These are phyloP conservation scores for Metschnikowia dekortorum DNA, from an alignment of 805 yeast species.

Conservation along the genomic window DNA sequence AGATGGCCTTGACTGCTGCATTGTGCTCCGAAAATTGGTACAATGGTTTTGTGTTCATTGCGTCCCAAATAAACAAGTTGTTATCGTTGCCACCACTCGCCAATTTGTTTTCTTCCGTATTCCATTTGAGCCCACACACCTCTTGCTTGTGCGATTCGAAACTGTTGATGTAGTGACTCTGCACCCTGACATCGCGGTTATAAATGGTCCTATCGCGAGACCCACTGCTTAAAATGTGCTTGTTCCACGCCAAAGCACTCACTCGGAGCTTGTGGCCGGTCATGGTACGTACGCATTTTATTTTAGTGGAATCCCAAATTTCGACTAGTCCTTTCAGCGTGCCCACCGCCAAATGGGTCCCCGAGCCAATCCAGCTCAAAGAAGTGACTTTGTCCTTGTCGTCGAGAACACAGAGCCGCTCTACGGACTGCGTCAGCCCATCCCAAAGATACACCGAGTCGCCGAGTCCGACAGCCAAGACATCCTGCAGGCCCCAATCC, in stretches of 20 bases:
- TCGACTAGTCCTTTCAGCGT: slow-evolving; percentile 83
- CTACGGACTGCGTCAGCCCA: slow-evolving; percentile 78
- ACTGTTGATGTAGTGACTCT: slow-evolving; percentile 72
- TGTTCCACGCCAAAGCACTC: slow-evolving; percentile 90
- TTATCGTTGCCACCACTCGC: slow-evolving; percentile 98
- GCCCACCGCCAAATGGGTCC: slow-evolving; percentile 92
- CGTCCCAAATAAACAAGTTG: slow-evolving; percentile 83
- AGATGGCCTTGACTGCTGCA: slow-evolving; percentile 94
- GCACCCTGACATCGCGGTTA: slow-evolving; percentile 87
- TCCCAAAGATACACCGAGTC: slow-evolving; percentile 88
- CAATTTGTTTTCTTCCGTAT: slow-evolving; percentile 79
- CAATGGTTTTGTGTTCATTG: slow-evolving; percentile 61
- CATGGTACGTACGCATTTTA: slow-evolving; percentile 83
- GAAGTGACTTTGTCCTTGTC: slow-evolving; percentile 72
- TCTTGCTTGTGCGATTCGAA: slow-evolving; percentile 83
- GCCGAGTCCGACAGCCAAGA: slow-evolving; percentile 86
- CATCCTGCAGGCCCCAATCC: slow-evolving; percentile 92
- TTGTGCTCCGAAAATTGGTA: slow-evolving; percentile 75
- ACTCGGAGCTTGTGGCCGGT: slow-evolving; percentile 86
- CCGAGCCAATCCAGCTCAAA: slow-evolving; percentile 89
- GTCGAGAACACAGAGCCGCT: slow-evolving; percentile 70
- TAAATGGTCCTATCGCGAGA: slow-evolving; percentile 78
- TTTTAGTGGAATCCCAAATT: slow-evolving; percentile 87
- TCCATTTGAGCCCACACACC: slow-evolving; percentile 96
- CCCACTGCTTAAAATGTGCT: slow-evolving; percentile 82